These are phyloP conservation scores for Lentinula boryana DNA, from an alignment of 768 basidiomycete genomes.

Conservation along the genomic window DNA sequence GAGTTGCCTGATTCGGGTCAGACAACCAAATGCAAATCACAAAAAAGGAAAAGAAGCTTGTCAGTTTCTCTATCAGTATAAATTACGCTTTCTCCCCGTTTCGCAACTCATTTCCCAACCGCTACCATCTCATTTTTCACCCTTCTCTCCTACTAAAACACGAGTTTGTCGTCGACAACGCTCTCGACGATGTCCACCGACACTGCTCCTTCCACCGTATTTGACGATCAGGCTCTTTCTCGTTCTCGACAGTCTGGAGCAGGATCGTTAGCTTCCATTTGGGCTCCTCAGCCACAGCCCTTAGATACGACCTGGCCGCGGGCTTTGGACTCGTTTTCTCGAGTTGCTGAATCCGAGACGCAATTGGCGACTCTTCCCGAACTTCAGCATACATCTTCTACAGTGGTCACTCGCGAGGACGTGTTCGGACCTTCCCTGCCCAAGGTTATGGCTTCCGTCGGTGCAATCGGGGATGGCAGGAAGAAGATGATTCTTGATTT, in stretches of 20 bases:
- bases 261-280: conserved; percentile 51
- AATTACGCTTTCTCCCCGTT: neutral
- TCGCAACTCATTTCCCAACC: conserved; percentile 2
- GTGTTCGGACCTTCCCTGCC: conserved; percentile 54
- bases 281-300: conserved; percentile 77
- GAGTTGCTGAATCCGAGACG: conserved; percentile 38
- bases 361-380: conserved; percentile 20
- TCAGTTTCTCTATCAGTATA: neutral
- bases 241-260: conserved; percentile 8
- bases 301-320: conserved; percentile 64
- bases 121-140: neutral
- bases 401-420: conserved; percentile 47
- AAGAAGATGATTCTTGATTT: conserved; percentile 55
- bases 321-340: conserved; percentile 56
- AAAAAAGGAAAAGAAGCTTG: conserved; percentile 1
- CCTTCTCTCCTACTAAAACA: neutral
- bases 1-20: neutral
- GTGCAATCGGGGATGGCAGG: conserved; percentile 78
- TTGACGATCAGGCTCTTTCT: conserved; percentile 1
- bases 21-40: neutral
- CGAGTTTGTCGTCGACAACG: neutral
- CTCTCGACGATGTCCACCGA: conserved; percentile 4
- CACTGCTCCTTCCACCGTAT: neutral
- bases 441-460: conserved; percentile 62
- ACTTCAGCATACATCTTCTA: conserved; percentile 14